These are phyloP conservation scores for Irpex sp. DNA, from an alignment of 1,284 basidiomycete species.

Conservation along the genomic window DNA sequence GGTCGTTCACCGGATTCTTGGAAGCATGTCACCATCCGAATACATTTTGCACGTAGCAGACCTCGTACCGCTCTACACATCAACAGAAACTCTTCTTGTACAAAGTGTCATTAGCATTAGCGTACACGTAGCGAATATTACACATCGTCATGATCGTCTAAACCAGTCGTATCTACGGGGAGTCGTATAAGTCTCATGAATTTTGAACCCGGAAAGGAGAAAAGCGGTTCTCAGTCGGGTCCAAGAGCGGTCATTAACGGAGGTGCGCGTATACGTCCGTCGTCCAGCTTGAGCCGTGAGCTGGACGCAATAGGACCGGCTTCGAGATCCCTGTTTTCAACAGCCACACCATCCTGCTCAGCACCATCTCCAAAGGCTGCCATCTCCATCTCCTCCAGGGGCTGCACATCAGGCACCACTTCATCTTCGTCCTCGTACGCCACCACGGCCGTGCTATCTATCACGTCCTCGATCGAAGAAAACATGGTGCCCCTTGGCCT, in stretches of 20 bases:
- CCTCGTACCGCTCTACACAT: not conserved
- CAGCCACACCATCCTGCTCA: not conserved
- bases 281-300: not conserved
- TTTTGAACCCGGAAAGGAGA: too few species aligned
- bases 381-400: not conserved
- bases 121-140: not conserved
- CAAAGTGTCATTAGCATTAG: not conserved
- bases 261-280: not conserved
- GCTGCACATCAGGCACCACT: not conserved
- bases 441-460: not conserved
- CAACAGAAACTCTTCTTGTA: not conserved
- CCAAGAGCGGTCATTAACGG: not conserved
- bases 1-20: too few species aligned
- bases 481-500: not conserved
- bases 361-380: not conserved
- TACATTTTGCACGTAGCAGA: too few species aligned
- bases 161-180: not conserved
- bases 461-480: not conserved
- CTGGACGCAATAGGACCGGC: not conserved
- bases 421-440: not conserved
- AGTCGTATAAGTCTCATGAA: not conserved
- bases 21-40: too few species aligned
- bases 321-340: not conserved
- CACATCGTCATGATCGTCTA: not conserved
- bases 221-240: not conserved